Evolutionary conservation across 1,139 yeast species (phyloP).

Genomic region (Lodderomyces orthopsilosis): DNA sequence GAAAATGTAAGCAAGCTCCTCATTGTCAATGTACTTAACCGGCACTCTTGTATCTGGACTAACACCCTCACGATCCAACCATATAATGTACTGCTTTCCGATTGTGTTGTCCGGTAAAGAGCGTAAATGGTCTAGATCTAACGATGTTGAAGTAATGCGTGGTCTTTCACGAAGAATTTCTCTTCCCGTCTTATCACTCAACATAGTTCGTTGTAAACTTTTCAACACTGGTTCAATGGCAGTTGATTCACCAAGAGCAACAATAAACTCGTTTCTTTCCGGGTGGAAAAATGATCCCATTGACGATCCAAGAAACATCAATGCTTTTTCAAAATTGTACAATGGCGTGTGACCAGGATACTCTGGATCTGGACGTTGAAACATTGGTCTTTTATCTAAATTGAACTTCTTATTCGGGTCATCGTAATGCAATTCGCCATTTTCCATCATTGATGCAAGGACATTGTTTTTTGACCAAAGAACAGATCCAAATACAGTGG

Average conservation of each 20-base stretch:
- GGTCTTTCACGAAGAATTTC: conserved; percentile 77
- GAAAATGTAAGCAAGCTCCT: conserved; percentile 85
- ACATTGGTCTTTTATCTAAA: conserved; percentile 22
- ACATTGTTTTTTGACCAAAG: conserved; percentile 48
- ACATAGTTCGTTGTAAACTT: conserved; percentile 67
- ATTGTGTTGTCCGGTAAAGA: conserved; percentile 66
- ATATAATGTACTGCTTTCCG: conserved; percentile 73
- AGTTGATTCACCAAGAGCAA: conserved; percentile 92
- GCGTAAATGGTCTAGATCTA: conserved; percentile 62
- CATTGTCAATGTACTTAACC: conserved; percentile 83
- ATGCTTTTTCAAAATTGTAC: conserved; percentile 55
- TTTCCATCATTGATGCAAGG: conserved; percentile 58
- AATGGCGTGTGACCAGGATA: conserved; percentile 86
- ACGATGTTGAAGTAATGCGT: conserved; percentile 68
- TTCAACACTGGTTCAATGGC: conserved; percentile 70
- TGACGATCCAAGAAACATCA: conserved; percentile 73
- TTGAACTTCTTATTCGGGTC: conserved; percentile 27
- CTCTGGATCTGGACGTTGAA: conserved; percentile 43
- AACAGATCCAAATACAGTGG: conserved; percentile 24
- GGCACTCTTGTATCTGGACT: conserved; percentile 92
- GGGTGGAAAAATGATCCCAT: conserved; percentile 85
- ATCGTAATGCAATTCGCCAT: conserved; percentile 48
- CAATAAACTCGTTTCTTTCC: conserved; percentile 73
- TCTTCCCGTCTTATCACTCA: conserved; percentile 72
- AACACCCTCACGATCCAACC: conserved; percentile 87